phyloP scores from a whole-genome alignment of 108 stramenopile genomes.

The Poteriospumella lacustris region DNA sequence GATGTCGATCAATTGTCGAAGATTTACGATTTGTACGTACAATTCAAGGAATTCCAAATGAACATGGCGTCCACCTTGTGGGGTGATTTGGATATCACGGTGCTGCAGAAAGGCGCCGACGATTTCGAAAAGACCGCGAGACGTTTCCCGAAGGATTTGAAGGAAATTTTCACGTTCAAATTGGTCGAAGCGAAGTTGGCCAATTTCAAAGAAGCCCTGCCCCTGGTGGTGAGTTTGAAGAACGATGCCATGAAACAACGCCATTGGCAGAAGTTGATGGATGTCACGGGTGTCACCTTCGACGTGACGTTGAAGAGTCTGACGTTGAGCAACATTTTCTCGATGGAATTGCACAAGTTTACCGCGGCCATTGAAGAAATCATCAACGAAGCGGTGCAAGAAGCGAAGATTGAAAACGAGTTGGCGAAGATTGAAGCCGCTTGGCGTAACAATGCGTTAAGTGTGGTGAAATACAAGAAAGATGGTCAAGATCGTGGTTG shows the following conservation, averaged over 20 bases:
- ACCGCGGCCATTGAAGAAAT: slow-evolving; percentile 55
- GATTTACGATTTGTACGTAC: slow-evolving; percentile 45
- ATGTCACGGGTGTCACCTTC: slow-evolving; percentile 59
- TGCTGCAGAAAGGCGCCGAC: slow-evolving; percentile 50
- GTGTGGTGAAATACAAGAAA: slow-evolving; percentile 56
- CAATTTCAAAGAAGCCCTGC: slow-evolving; percentile 63
- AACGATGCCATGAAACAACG: slow-evolving; percentile 67
- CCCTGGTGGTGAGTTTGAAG: slow-evolving; percentile 62
- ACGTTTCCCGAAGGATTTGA: slow-evolving; percentile 53
- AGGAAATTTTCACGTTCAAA: slow-evolving; percentile 53
- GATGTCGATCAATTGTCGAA: slow-evolving; percentile 50
- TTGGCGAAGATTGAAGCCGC: slow-evolving; percentile 53
- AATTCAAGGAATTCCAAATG: slow-evolving; percentile 59
- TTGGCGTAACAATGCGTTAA: slow-evolving; percentile 53
- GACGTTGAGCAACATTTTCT: slow-evolving; percentile 59
- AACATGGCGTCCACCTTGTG: slow-evolving; percentile 38
- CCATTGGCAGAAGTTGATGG: slow-evolving; percentile 64
- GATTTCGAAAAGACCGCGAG: slow-evolving; percentile 49
- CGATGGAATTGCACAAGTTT: slow-evolving; percentile 61
- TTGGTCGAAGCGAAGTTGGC: slow-evolving; percentile 39
- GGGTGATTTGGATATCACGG: slow-evolving; percentile 54
- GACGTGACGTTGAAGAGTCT: slow-evolving; percentile 58
- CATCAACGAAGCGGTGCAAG: slow-evolving; percentile 62
- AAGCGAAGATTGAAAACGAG: slow-evolving; percentile 62
- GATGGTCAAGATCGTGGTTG: slow-evolving; percentile 56